Evolutionary conservation across 306 rosid species (phyloP).

Genomic region (Mimosa pudica): DNA sequence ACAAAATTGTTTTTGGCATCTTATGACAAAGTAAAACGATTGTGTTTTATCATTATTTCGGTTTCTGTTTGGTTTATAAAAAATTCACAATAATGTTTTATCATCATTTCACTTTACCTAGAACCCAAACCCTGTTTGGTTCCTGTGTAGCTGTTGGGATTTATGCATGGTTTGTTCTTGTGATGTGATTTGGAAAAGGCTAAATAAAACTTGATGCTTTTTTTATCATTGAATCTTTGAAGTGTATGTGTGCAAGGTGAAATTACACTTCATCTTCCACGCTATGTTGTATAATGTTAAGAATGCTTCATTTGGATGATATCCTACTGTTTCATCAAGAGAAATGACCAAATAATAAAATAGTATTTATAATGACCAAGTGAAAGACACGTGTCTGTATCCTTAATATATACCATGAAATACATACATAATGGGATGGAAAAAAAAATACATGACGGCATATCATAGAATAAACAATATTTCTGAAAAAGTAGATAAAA

Average conservation of each 20-base stretch:
- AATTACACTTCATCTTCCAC: background rate
- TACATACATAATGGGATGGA: no score
- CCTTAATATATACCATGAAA: no score
- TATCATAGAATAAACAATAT: no score
- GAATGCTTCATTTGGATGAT: background rate
- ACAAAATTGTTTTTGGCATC: background rate
- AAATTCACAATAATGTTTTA: no score
- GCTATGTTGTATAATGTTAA: no score
- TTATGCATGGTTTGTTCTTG: background rate
- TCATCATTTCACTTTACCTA: conserved; percentile 31
- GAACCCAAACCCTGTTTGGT: conserved; percentile 20
- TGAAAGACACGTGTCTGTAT: no score
- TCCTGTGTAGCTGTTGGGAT: background rate
- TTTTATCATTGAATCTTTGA: background rate
- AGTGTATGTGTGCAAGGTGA: background rate
- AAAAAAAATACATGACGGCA: no score
- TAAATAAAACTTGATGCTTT: background rate
- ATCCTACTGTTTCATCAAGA: background rate
- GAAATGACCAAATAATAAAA: no score
- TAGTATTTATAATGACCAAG: no score
- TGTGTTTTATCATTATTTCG: no score
- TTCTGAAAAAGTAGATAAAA: no score
- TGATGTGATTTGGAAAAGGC: background rate
- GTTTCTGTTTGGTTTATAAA: no score
- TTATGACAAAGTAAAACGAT: background rate